These are phyloP conservation scores for Wickerhamiella slavikovae DNA, from an alignment of 805 yeast genomes.

Conservation along the genomic window DNA sequence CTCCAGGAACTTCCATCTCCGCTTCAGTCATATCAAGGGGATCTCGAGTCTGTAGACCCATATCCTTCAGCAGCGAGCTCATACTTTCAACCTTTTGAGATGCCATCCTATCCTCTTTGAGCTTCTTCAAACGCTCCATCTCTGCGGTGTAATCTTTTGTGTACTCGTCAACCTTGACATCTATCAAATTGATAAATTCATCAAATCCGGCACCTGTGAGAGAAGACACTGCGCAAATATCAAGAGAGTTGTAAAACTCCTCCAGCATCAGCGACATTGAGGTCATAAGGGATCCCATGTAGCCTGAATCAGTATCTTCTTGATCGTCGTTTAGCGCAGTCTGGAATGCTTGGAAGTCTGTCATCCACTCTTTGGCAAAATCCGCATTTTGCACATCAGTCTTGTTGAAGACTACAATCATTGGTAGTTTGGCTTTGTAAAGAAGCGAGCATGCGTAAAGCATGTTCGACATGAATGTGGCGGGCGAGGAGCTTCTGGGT, in stretches of 20 bases:
- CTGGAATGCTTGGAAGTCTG: constrained; percentile 85
- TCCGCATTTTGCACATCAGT: constrained; percentile 71
- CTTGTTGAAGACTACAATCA: constrained; percentile 91
- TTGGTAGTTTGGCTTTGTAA: constrained; percentile 88
- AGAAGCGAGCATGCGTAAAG: constrained; percentile 91
- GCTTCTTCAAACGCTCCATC: constrained; percentile 58
- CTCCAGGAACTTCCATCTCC: constrained; percentile 24
- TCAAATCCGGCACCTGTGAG: constrained; percentile 90
- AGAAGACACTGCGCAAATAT: constrained; percentile 81
- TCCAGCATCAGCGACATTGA: constrained; percentile 93
- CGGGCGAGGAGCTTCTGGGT: constrained; percentile 83
- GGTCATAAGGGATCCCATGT: constrained; percentile 83
- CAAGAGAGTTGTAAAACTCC: constrained; percentile 83
- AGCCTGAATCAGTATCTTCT: constrained; percentile 54
- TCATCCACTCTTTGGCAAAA: constrained; percentile 94
- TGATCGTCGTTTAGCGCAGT: constrained; percentile 46
- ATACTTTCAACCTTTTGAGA: constrained; percentile 50
- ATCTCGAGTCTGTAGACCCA: constrained; percentile 38
- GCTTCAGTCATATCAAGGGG: constrained; percentile 35
- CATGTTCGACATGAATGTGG: constrained; percentile 97
- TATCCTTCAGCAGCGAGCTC: constrained; percentile 61
- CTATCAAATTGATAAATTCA: constrained; percentile 70
- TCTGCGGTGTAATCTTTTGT: constrained; percentile 67
- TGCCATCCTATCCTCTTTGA: constrained; percentile 59
- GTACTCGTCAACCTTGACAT: constrained; percentile 71